phyloP scores from a whole-genome alignment of 371 early-diverging fungal genomes.

The Mucor saturninus region DNA sequence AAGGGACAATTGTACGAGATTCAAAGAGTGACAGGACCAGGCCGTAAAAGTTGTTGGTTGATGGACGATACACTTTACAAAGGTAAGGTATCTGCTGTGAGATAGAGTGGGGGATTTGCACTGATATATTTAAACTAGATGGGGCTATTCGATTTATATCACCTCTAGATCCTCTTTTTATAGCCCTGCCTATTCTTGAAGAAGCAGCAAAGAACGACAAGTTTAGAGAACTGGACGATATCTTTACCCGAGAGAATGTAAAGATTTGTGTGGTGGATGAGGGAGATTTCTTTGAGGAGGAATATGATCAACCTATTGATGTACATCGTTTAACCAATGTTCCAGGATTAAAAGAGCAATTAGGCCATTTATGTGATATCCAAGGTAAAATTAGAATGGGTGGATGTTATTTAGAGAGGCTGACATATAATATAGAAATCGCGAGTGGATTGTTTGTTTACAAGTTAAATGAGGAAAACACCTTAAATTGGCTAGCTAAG shows the following conservation, averaged over 20 bases:
- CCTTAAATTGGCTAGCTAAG: constrained; percentile 24
- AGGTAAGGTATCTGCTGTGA: constrained; percentile 6
- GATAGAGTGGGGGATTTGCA: too few species aligned
- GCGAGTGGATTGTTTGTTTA: constrained; percentile 23
- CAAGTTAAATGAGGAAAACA: constrained; percentile 21
- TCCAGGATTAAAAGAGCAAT: constrained; percentile 17
- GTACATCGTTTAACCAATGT: constrained; percentile 29
- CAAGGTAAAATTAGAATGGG: constrained; percentile 20
- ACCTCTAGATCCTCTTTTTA: constrained; percentile 31
- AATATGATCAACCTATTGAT: constrained; percentile 12
- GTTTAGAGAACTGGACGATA: constrained; percentile 28
- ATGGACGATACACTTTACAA: constrained; percentile 21
- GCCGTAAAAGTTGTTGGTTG: constrained; percentile 30
- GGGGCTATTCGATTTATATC: constrained; percentile 33
- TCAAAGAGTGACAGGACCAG: constrained; percentile 30
- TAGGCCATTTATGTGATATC: constrained; percentile 32
- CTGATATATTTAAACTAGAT: constrained; percentile 12
- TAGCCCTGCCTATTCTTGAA: constrained; percentile 31
- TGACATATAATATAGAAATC: constrained; percentile 17
- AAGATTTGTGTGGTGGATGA: constrained; percentile 5
- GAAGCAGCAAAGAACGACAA: constrained; percentile 5
- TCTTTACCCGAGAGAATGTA: constrained; percentile 30
- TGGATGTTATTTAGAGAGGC: neutral
- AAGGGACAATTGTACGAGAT: constrained; percentile 25
- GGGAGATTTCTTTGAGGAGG: neutral